Evolutionary conservation across 768 basidiomycete genomes (phyloP).

Genomic region (Chlorophyllum brunneum): DNA sequence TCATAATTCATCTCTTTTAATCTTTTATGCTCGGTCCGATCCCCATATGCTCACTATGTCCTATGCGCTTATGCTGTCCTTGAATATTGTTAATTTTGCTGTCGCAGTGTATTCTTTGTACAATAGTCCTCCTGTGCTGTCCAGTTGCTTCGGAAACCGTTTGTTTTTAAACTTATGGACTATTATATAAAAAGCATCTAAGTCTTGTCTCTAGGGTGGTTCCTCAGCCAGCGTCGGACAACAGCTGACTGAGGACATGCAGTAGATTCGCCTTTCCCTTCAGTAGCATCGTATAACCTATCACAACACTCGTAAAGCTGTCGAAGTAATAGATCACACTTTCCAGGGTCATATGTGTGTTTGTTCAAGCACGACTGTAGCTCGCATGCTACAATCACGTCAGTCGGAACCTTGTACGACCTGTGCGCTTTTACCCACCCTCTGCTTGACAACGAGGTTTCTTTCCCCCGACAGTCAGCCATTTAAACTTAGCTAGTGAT

Average conservation of each 20-base stretch:
- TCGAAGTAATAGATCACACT: conserved; percentile 48
- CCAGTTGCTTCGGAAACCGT: too few relatives aligned
- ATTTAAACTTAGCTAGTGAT: neutral
- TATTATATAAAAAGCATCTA: too few relatives aligned
- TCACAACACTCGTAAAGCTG: conserved; percentile 62
- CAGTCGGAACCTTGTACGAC: neutral
- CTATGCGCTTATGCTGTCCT: neutral
- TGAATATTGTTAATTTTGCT: neutral
- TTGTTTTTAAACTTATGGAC: too few relatives aligned
- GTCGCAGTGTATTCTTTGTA: neutral
- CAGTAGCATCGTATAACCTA: conserved; percentile 44
- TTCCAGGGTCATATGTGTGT: conserved; percentile 62
- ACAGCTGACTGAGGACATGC: conserved; percentile 57
- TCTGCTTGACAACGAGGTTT: conserved; percentile 22
- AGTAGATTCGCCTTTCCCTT: conserved; percentile 42
- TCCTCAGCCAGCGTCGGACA: conserved; percentile 56
- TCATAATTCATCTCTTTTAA: neutral
- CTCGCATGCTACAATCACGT: conserved; percentile 45
- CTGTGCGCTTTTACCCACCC: conserved; percentile 17
- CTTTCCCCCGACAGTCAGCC: conserved; percentile 22
- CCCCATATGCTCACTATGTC: conserved; percentile 4
- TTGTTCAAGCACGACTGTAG: conserved; percentile 61
- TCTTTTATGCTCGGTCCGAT: neutral
- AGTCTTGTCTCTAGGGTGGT: conserved; percentile 30
- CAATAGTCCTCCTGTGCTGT: neutral